Conservation (phyloP, 2,329 filamentous ascomycete species). For the Colletotrichum sp. region DNA sequence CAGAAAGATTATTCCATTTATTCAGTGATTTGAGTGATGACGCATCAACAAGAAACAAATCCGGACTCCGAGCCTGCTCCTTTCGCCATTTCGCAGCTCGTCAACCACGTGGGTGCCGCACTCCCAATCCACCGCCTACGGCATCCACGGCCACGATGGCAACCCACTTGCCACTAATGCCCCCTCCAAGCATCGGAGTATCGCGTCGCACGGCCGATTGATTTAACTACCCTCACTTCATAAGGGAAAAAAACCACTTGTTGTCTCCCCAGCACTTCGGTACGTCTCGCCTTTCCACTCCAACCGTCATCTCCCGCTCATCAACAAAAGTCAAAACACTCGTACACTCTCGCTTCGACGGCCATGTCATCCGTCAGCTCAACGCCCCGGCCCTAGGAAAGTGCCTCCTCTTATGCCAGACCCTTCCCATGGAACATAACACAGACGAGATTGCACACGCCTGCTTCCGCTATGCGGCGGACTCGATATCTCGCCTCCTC, state of each 20-base stretch:
- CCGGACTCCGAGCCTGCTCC: not conserved
- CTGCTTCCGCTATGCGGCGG: not conserved
- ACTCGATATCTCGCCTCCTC: not conserved
- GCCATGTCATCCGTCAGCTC: not conserved
- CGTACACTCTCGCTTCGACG: not conserved
- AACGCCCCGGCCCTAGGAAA: not conserved
- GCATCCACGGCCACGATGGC: not conserved
- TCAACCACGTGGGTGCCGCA: not conserved
- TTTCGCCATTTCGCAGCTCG: not conserved
- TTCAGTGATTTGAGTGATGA: not conserved
- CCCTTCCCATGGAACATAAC: not conserved
- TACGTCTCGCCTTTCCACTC: not conserved
- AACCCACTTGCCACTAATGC: not conserved
- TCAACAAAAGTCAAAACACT: not conserved
- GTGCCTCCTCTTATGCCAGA: not conserved
- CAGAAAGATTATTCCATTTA: not conserved
- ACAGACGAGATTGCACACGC: not conserved
- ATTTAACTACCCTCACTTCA: not conserved
- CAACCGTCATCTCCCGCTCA: not conserved
- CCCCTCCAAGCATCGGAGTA: not conserved
- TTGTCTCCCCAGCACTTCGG: not conserved
- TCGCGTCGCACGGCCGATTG: not conserved
- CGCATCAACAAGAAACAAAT: not conserved
- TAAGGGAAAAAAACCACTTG: not conserved
- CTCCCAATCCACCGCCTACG: not conserved